Base-by-base conservation (phyloP, 176 grass and related monocot genomes). In the Typha latifolia region DNA sequence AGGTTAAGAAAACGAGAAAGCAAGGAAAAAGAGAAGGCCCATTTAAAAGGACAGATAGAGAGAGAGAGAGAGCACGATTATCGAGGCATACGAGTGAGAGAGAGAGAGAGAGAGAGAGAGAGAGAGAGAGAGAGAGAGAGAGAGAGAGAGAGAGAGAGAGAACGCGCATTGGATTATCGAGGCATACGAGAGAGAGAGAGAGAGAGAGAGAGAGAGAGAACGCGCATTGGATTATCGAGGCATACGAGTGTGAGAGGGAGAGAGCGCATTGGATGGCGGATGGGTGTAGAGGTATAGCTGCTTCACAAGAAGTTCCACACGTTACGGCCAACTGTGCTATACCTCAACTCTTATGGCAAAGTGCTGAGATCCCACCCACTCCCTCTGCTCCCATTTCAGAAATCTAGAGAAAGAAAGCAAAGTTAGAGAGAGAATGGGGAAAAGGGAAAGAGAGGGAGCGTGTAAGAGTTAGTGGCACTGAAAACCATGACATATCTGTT, bases 401-500 rank as follows among this genome's bases (percentile, higher is more conserved):
- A 47, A 14, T 43, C 18, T 49, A 49, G 5, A 22, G 16, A 49
- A 34, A 51, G 47, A 29, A 59, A 12, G 51, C 21, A 47, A 51
- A 10, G 66, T 50, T 26, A 51, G 66, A 68, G 66, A 68, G 66
- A 68, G 66, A 15, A 37, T 3, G 7, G 64, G 12, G 16, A 67
- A 27, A 21, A 47, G 12, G 34, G 10, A 29, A 43, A 59, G 20
- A 59, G 53, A 59, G 53, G 9, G 53, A 57, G 52, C 9, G n/a
- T 59, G 53, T 59, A 21, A 16, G 53, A 59, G 20, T 59, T 19
- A 16, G 72, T 64, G 72, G 72, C 72, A 74, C 72, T 74, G 72
- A 74, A 74, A 51, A 74, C 72, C 61, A 74, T 74, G 49, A 5
- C 55, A 48, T 52, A 37, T 62, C 23, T 74, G 48, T 64, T 63